A percentile compares a stretch with the other conserved stretches of the same genome.
Conservation (phyloP, 768 basidiomycete species). For the Mycena belliarum region DNA sequence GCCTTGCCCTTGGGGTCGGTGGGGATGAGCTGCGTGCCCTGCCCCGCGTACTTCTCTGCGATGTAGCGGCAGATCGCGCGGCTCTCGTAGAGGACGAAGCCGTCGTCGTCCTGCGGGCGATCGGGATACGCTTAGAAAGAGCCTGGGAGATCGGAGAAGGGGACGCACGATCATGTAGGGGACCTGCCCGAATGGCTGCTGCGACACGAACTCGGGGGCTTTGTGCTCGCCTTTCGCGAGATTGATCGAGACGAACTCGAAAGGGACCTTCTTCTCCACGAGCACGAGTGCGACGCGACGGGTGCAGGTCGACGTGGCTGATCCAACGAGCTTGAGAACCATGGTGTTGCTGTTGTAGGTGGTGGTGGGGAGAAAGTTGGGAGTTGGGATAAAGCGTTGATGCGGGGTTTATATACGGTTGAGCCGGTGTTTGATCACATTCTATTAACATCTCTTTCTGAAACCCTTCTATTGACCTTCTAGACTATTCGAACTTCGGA, state of each 20-base stretch:
- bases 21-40: slow-evolving; percentile 44
- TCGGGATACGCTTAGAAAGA: not conserved
- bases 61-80: slow-evolving; percentile 50
- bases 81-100: slow-evolving; percentile 47
- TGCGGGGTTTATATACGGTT: no score
- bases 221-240: slow-evolving; percentile 43
- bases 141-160: slow-evolving; percentile 4
- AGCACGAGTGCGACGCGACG: slow-evolving; percentile 28
- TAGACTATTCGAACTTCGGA: no score
- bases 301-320: no score
- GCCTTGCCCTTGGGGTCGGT: slow-evolving; percentile 23
- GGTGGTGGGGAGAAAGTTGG: no score
- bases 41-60: slow-evolving; percentile 39
- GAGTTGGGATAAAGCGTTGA: no score
- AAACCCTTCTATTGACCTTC: no score
- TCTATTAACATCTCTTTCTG: no score
- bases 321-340: no score
- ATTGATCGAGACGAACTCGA: slow-evolving; percentile 42
- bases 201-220: slow-evolving; percentile 30
- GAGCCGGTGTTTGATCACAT: no score
- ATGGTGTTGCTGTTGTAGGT: no score
- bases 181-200: slow-evolving; percentile 55
- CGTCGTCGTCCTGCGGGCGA: slow-evolving; percentile 39
- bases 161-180: slow-evolving; percentile 25
- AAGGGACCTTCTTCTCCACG: slow-evolving; percentile 50